Percentiles rank a stretch among this genome's conserved stretches.
These are phyloP conservation scores for Chlamydomonas incerta DNA, from an alignment of 139 green algal species.

Conservation along the genomic window DNA sequence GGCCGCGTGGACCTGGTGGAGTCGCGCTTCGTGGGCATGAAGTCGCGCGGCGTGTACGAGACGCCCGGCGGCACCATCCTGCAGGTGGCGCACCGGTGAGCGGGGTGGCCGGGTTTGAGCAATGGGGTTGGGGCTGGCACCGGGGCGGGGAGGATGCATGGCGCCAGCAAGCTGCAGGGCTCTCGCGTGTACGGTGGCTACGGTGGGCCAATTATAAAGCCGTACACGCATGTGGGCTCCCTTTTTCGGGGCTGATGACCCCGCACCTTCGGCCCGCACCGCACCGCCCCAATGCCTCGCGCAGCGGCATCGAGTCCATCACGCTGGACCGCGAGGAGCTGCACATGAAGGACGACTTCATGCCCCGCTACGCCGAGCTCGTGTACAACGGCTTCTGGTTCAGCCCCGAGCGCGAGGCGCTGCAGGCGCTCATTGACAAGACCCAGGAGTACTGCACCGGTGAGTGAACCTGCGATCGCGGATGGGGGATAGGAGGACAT, in stretches of 20 bases:
- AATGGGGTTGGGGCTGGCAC: neutral
- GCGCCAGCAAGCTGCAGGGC: too few relatives aligned
- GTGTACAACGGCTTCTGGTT: conserved; percentile 88
- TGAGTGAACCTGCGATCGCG: neutral
- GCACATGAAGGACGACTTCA: conserved; percentile 91
- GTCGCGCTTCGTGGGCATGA: conserved; percentile 96
- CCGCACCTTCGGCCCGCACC: too few relatives aligned
- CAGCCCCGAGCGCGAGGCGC: conserved; percentile 80
- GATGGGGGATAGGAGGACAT: neutral
- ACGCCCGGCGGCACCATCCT: conserved; percentile 98
- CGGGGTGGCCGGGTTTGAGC: neutral
- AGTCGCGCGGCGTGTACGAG: conserved; percentile 92
- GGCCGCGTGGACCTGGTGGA: conserved; percentile 97
- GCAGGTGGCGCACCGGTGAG: conserved; percentile 74
- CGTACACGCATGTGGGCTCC: too few relatives aligned
- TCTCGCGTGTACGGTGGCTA: too few relatives aligned
- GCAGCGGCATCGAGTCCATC: conserved; percentile 90
- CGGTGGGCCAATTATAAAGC: too few relatives aligned
- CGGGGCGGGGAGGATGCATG: too few relatives aligned
- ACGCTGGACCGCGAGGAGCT: conserved; percentile 90
- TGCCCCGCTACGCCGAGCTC: conserved; percentile 87
- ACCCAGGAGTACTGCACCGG: conserved; percentile 84
- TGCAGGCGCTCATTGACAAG: conserved; percentile 92
- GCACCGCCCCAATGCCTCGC: neutral
- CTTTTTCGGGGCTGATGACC: too few relatives aligned